These are phyloP conservation scores for Fusarium sp. DNA, from an alignment of 2,329 filamentous ascomycete species.

Conservation along the genomic window DNA sequence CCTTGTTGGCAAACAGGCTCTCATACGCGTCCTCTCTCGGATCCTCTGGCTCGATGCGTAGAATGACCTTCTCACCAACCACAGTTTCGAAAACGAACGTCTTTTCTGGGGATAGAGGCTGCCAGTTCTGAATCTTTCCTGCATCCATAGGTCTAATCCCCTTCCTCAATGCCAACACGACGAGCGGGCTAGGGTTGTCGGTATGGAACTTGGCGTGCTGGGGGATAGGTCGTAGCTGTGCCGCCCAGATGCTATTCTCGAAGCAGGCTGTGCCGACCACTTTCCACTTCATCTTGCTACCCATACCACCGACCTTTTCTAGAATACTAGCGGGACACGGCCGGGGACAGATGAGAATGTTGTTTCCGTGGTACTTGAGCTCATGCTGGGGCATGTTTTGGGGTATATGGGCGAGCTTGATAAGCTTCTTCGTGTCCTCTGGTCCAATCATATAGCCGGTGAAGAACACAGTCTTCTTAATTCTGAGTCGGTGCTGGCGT, in stretches of 20 bases:
- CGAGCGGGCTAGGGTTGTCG: conserved; percentile 80
- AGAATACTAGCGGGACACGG: conserved; percentile 78
- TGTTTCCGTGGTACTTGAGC: conserved; percentile 85
- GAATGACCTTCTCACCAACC: conserved; percentile 86
- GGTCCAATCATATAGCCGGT: conserved; percentile 88
- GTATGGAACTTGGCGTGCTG: conserved; percentile 77
- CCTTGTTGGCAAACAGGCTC: conserved; percentile 69
- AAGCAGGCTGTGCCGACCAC: conserved; percentile 79
- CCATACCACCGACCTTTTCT: conserved; percentile 87
- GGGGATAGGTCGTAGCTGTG: conserved; percentile 78
- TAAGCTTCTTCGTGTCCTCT: conserved; percentile 77
- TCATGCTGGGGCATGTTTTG: conserved; percentile 72
- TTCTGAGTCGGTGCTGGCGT: conserved; percentile 65
- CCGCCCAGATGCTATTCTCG: conserved; percentile 90
- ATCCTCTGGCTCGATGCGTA: conserved; percentile 82
- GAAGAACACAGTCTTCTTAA: conserved; percentile 90
- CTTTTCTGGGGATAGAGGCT: conserved; percentile 76
- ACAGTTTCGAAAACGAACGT: conserved; percentile 82
- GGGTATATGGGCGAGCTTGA: conserved; percentile 75
- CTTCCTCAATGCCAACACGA: conserved; percentile 84
- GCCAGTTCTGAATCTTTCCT: conserved; percentile 84
- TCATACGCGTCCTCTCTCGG: conserved; percentile 71
- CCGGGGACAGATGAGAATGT: conserved; percentile 87
- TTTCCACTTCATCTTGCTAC: conserved; percentile 84
- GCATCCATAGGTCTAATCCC: conserved; percentile 83